These are phyloP conservation scores for Dothiorella sarmentorum DNA, from an alignment of 2,329 filamentous ascomycete genomes.

Conservation along the genomic window DNA sequence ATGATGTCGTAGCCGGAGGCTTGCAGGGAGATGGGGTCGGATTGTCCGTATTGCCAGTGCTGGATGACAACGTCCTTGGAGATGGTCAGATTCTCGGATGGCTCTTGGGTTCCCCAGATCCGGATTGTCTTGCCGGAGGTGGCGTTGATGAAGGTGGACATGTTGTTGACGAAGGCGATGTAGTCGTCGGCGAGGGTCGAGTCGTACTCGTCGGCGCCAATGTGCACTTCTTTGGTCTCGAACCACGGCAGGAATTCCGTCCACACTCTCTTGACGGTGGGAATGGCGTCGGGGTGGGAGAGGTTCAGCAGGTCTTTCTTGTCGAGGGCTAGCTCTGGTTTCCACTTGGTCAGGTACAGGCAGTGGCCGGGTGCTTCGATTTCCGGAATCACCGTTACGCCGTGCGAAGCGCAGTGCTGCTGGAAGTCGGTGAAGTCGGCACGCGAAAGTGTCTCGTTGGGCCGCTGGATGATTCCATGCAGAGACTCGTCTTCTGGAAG, in stretches of 20 bases:
- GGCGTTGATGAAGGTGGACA: conserved; percentile 33
- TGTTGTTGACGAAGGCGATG: conserved; percentile 37
- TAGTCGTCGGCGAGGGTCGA: conserved; percentile 35
- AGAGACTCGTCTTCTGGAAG: conserved; percentile 36
- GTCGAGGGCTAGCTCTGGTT: conserved; percentile 35
- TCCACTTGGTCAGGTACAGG: conserved; percentile 38
- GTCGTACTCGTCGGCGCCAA: conserved; percentile 39
- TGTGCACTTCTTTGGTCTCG: conserved; percentile 37
- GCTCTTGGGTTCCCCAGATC: conserved; percentile 45
- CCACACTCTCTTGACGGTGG: conserved; percentile 37
- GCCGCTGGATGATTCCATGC: conserved; percentile 32
- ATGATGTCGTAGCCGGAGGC: conserved; percentile 39
- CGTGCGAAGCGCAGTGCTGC: conserved; percentile 32
- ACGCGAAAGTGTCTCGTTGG: conserved; percentile 36
- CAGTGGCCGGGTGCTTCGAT: conserved; percentile 38
- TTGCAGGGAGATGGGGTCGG: conserved; percentile 43
- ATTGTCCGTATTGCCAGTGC: conserved; percentile 50
- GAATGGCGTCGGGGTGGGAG: conserved; percentile 33
- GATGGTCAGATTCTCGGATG: conserved; percentile 39
- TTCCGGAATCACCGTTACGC: conserved; percentile 36
- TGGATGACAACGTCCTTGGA: conserved; percentile 43
- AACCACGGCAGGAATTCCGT: conserved; percentile 38
- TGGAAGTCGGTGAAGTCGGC: conserved; percentile 36
- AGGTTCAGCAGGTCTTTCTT: conserved; percentile 38
- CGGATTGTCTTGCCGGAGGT: conserved; percentile 33